Conservation (phyloP, 345 rosid genomes). For the Dimocarpus longan region DNA sequence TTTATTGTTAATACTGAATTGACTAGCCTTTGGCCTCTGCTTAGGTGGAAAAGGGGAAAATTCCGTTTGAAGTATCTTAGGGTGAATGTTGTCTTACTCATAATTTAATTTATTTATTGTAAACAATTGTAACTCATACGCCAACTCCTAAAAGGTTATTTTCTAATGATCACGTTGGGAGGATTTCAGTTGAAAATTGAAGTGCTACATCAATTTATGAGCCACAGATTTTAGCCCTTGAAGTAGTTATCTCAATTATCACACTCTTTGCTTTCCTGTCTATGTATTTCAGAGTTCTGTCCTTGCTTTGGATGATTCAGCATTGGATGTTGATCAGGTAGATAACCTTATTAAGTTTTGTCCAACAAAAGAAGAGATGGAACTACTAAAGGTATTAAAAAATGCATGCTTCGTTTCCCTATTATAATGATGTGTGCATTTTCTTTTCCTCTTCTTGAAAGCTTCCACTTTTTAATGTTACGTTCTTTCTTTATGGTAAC, state of each 20-base stretch:
- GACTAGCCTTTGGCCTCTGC: background rate
- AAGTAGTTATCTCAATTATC: slow-evolving; percentile 12
- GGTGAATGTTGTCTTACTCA: slow-evolving; percentile 11
- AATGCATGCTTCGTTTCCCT: background rate
- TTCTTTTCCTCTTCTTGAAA: background rate
- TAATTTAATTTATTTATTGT: slow-evolving; percentile 2
- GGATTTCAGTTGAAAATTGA: slow-evolving; percentile 7
- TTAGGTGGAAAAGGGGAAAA: background rate
- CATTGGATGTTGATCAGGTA: slow-evolving; percentile 77
- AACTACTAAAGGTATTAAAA: slow-evolving; percentile 61
- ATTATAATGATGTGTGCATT: slow-evolving; percentile 1
- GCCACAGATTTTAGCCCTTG: slow-evolving; percentile 9
- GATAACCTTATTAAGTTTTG: slow-evolving; percentile 82
- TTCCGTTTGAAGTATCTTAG: background rate
- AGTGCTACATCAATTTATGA: slow-evolving; percentile 7
- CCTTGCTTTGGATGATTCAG: slow-evolving; percentile 76
- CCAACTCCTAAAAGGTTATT: background rate
- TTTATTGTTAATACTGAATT: background rate
- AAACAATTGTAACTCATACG: background rate
- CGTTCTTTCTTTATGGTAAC: background rate
- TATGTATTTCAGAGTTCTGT: slow-evolving; percentile 59
- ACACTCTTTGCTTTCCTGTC: slow-evolving; percentile 24
- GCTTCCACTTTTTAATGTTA: background rate
- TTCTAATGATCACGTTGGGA: background rate
- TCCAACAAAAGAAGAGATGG: slow-evolving; percentile 87